Evolutionary conservation across 2,329 filamentous ascomycete genomes (phyloP), one percentile per base, ranked within the genome.

Genomic region (Ophiostoma sp.): DNA sequence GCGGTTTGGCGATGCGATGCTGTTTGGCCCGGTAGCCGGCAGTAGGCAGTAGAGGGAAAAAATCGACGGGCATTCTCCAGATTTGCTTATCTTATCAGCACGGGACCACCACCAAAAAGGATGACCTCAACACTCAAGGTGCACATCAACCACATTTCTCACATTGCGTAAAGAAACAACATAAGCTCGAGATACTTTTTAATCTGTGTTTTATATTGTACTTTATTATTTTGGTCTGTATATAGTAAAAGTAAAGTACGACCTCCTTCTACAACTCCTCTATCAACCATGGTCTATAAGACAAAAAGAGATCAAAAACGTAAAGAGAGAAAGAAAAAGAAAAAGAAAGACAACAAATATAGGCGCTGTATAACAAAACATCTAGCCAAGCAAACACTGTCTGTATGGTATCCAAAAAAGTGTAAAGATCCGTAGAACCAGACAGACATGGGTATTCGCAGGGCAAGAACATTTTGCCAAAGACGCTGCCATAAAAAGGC

Each of bases 81-180:
- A 48, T 45, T 19, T 9, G 4, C 75, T 74, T 76, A 76, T 76
- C 75, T 76, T 75, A 76, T 76, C 74, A 22, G 25, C 74, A 75
- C 74, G 72, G 66, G 73, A 74, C 57, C 68, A 33, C 68, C 8
- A 50, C 36, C 36, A 33, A 15, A 28, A 36, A 50, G 1, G 22
- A 17, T 33, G 45, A 31, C 33, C 59, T 25, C 59, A 42, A 59
- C 55, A 59, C 55, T 59, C 12, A 8, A 2, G 15, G n/a, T 25
- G 50, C 50, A 55, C 15, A 55, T 55, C 9, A 12, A 59, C n/a
- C 19, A 12, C 59, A 63, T 42, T 59, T 28, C 7, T 59, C 19
- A 63, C 9, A 22, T 69, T 69, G 19, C 9, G 33, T 4, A 36
- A 52, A 11, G 9, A 5, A 33, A 22, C 11, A 8, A 36, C 28